Percentiles rank a stretch among this genome's conserved stretches.
phyloP scores from a whole-genome alignment of 805 yeast species.

The Huiozyma sinensis region DNA sequence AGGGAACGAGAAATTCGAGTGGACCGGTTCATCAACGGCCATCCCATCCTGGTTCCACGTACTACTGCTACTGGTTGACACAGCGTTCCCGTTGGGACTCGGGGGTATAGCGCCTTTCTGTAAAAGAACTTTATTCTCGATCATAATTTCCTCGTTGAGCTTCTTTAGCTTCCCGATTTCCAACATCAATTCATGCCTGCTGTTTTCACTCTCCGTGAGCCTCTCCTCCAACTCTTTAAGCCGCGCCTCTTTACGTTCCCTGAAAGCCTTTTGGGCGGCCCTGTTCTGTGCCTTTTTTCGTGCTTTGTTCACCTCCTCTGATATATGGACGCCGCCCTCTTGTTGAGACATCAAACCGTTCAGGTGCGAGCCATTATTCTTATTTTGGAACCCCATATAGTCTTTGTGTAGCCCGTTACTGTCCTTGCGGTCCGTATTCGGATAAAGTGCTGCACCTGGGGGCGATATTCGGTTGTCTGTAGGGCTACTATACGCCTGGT shows the following conservation, averaged over 20 bases:
- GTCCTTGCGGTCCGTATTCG: too few relatives aligned
- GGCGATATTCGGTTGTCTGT: too few relatives aligned
- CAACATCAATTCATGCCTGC: constrained; percentile 35
- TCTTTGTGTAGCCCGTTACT: too few relatives aligned
- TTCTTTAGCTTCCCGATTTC: constrained; percentile 42
- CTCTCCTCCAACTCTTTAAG: constrained; percentile 56
- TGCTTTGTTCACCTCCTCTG: constrained; percentile 33
- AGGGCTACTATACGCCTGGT: too few relatives aligned
- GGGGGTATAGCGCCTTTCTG: constrained; percentile 10
- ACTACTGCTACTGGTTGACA: not conserved
- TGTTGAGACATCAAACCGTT: not conserved
- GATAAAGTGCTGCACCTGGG: too few relatives aligned
- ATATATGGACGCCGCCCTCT: not conserved
- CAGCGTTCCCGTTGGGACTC: not conserved
- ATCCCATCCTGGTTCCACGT: not conserved
- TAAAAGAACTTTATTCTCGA: constrained; percentile 52
- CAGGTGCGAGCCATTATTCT: not conserved
- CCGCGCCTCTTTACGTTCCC: constrained; percentile 69
- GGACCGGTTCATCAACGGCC: not conserved
- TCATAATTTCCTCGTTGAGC: constrained; percentile 44
- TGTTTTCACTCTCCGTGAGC: constrained; percentile 46
- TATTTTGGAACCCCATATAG: not conserved
- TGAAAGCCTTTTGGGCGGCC: constrained; percentile 78
- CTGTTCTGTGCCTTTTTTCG: constrained; percentile 71
- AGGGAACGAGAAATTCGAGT: constrained; percentile 22